These are phyloP conservation scores for Ceratocystis diversiconidia DNA, from an alignment of 2,329 filamentous ascomycete genomes.

Conservation along the genomic window DNA sequence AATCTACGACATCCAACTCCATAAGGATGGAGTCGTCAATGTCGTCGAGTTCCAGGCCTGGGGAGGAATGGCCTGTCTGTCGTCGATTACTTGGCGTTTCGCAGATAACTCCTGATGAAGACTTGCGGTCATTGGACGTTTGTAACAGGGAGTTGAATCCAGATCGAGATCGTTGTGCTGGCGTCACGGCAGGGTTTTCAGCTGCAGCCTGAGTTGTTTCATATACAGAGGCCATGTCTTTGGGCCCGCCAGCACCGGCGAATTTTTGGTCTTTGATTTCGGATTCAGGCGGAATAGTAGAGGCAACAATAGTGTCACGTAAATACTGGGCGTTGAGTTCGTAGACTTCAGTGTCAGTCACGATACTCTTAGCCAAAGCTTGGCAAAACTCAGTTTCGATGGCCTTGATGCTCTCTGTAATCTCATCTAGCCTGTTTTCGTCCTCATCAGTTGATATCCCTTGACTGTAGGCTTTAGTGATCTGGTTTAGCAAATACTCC, in stretches of 20 bases:
- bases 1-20: slow-evolving; percentile 10
- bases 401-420: slow-evolving; percentile 30
- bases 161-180: background rate
- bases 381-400: slow-evolving; percentile 12
- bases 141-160: background rate
- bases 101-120: background rate
- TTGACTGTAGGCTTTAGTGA: slow-evolving; percentile 37
- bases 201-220: background rate
- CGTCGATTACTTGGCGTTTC: background rate
- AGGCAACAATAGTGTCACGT: slow-evolving; percentile 5
- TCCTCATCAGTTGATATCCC: slow-evolving; percentile 38
- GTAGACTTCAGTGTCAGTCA: slow-evolving; percentile 8
- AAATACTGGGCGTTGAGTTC: slow-evolving; percentile 10
- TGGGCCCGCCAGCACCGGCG: background rate
- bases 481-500: slow-evolving; percentile 33
- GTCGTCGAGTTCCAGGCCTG: slow-evolving; percentile 8
- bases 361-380: slow-evolving; percentile 5
- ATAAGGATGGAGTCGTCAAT: slow-evolving; percentile 16
- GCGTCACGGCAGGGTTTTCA: background rate
- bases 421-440: slow-evolving; percentile 35
- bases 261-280: background rate
- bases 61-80: background rate
- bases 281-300: slow-evolving; percentile 7
- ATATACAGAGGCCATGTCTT: background rate
- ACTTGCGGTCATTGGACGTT: background rate